Conservation (phyloP, 768 basidiomycete genomes). For the Sporobolomyces phaffii region DNA sequence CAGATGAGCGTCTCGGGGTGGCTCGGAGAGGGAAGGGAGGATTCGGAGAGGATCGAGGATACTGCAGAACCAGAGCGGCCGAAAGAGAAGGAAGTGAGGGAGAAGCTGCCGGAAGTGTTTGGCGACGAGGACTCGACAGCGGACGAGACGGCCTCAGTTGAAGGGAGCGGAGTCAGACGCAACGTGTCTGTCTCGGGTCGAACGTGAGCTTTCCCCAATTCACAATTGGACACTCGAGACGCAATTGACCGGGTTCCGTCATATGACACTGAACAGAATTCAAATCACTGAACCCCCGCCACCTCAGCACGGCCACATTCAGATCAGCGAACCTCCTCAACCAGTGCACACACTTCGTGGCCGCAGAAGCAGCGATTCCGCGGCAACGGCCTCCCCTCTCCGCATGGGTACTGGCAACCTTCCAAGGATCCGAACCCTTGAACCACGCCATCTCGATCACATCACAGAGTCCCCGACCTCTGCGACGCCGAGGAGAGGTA, state of each 20-base stretch:
- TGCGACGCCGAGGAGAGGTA: background rate
- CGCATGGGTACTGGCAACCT: conserved; percentile 1
- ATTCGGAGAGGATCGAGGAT: background rate
- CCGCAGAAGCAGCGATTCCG: conserved; percentile 20
- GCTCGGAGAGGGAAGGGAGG: conserved; percentile 9
- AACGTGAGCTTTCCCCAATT: conserved; percentile 14
- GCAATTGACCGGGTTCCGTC: no score
- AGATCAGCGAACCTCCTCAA: conserved; percentile 26
- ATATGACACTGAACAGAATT: background rate
- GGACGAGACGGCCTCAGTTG: background rate
- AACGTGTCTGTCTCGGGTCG: background rate
- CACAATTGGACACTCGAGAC: no score
- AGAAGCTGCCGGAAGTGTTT: background rate
- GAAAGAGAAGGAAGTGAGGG: background rate
- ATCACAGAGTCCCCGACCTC: conserved; percentile 18
- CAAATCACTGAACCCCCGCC: conserved; percentile 26
- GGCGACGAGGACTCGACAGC: background rate
- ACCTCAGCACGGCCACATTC: conserved; percentile 20
- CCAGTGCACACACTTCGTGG: background rate
- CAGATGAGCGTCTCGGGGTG: conserved; percentile 39
- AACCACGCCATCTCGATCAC: conserved; percentile 7
- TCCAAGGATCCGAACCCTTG: conserved; percentile 4
- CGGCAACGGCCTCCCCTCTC: conserved; percentile 14
- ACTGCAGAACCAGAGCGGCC: background rate
- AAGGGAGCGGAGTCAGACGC: background rate